Evolutionary conservation across 441 rosid species (phyloP), one percentile per base, ranked within the genome.

Genomic region (Monsonia emarginata): DNA sequence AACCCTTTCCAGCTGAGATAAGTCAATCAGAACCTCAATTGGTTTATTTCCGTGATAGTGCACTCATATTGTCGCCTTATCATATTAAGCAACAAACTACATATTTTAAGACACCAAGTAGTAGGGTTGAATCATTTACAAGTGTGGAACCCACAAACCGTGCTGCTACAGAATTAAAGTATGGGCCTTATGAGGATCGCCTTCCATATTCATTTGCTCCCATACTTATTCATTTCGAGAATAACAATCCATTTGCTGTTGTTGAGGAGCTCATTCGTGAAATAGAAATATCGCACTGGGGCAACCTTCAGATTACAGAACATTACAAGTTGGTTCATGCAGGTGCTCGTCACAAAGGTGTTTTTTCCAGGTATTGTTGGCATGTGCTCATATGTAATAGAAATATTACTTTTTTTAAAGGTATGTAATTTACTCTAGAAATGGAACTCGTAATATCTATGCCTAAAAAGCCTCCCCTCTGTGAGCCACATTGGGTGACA

Each of bases 211-310:
- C 98, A 40, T 82, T 76, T 81, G 75, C 93, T 68, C 97, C 99
- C 3, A 71, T 95, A 69, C 78, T 84, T 46, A 68, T 95, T 72
- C 99, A 95, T 75, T 87, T 84, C 54, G 96, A 95, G 87, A 91
- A 91, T 74, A 95, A 91, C 80, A 82, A 83, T 79, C 96, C 99
- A 26, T 95, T 95, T 77, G 90, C 98, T 61, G 94, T 95, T 74
- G 99, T 95, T 65, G 96, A 91, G 88, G 99, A 95, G 81, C 97
- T 95, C 70, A 89, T 84, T 28, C 88, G 97, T 32, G 98, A 91
- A 73, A 80, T 95, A 57, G 99, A 95, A 78, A 81, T 95, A 80
- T 95, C 99, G 67, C 99, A 95, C 75, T 95, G 99, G 99, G 99
- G 99, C 50, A 95, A 78, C 76, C 57, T 95, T 78, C 99, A 89